phyloP scores from a whole-genome alignment of 306 rosid genomes.

The Pachyrhizus erosus region DNA sequence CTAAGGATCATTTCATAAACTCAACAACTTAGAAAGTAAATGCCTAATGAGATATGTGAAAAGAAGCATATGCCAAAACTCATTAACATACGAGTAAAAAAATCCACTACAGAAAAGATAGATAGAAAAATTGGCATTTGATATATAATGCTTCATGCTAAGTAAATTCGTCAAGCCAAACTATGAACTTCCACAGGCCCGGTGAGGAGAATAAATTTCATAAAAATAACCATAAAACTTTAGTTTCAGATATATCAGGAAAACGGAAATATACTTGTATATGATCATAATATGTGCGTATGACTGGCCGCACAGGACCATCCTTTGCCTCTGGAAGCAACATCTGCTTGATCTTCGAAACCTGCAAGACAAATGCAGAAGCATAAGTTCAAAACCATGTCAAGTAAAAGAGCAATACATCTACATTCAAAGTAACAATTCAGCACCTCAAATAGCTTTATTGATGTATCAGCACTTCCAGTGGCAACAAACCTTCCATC shows the following conservation, averaged over 20 bases:
- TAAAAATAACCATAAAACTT: slow-evolving; percentile 1
- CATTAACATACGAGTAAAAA: slow-evolving; percentile 4
- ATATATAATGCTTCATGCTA: slow-evolving; percentile 14
- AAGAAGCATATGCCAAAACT: slow-evolving; percentile 16
- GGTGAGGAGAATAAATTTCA: not conserved
- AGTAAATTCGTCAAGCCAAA: slow-evolving; percentile 19
- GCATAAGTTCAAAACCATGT: slow-evolving; percentile 31
- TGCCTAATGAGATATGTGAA: not conserved
- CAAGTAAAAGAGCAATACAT: slow-evolving; percentile 19
- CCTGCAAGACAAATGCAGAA: slow-evolving; percentile 57
- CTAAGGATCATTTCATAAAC: slow-evolving; percentile 30
- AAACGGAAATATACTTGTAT: slow-evolving; percentile 54
- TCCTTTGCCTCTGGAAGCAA: slow-evolving; percentile 82
- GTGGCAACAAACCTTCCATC: slow-evolving; percentile 92
- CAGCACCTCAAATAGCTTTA: slow-evolving; percentile 89
- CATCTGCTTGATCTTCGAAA: slow-evolving; percentile 89
- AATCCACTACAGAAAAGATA: slow-evolving; percentile 4
- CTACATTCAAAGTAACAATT: slow-evolving; percentile 15
- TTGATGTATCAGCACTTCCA: slow-evolving; percentile 93
- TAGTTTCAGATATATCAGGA: not conserved
- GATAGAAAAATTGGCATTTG: slow-evolving; percentile 7
- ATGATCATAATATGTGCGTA: slow-evolving; percentile 87
- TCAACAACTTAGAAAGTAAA: not conserved
- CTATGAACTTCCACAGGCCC: not conserved
- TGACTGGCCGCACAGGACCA: slow-evolving; percentile 82